Evolutionary conservation across 331 rosid genomes (phyloP).

Genomic region (Pyracantha coccinea): DNA sequence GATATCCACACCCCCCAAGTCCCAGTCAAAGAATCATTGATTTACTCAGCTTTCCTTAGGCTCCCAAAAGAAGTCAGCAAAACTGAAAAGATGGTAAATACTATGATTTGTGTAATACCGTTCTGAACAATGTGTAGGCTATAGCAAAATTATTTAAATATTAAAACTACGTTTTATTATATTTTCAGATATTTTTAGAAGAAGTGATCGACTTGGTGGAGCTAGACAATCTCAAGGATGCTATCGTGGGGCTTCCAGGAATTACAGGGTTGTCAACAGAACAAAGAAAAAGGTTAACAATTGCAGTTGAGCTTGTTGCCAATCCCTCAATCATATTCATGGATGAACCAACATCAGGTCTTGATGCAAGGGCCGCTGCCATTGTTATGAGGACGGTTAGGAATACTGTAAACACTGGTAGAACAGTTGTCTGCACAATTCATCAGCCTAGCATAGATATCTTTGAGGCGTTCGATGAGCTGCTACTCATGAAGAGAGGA

Average conservation of each 20-base stretch:
- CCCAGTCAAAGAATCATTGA: conserved; percentile 72
- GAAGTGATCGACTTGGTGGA: conserved; percentile 94
- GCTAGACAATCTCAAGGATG: conserved; percentile 65
- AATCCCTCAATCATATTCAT: conserved; percentile 97
- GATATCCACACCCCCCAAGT: conserved; percentile 99
- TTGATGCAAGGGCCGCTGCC: conserved; percentile 98
- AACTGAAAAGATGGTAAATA: conserved; percentile 57
- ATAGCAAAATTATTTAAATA: neutral
- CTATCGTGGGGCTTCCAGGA: conserved; percentile 93
- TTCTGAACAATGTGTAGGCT: neutral
- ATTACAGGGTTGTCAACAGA: conserved; percentile 92
- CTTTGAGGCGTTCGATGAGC: conserved; percentile 98
- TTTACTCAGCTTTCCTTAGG: conserved; percentile 95
- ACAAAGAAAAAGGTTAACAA: conserved; percentile 86
- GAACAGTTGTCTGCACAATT: conserved; percentile 98
- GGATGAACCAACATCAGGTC: conserved; percentile 99
- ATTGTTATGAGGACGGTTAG: conserved; percentile 94
- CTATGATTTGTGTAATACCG: neutral
- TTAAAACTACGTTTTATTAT: neutral
- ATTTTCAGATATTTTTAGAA: conserved; percentile 63
- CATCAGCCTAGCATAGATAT: conserved; percentile 99
- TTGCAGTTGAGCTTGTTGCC: conserved; percentile 97
- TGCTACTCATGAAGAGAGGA: conserved; percentile 86
- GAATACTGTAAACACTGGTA: conserved; percentile 95
- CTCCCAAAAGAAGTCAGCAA: conserved; percentile 79